Evolutionary conservation across 2,329 filamentous ascomycete species (phyloP).

Genomic region (Neurospora crassa): DNA sequence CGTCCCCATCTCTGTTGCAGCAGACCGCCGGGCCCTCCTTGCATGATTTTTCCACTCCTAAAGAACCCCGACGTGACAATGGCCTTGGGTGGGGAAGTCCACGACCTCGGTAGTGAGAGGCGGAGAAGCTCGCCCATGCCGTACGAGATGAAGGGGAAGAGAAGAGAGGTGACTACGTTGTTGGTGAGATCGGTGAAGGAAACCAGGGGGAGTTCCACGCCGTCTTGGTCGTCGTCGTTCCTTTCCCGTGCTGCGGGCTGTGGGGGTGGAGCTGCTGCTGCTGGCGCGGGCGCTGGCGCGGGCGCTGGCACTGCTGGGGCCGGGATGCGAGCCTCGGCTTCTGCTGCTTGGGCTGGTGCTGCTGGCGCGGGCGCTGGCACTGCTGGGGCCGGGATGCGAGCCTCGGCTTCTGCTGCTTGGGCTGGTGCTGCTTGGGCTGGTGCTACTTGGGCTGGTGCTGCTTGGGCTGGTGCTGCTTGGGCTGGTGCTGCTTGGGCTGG

Average conservation of each 20-base stretch:
- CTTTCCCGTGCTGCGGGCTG: conserved; percentile 8
- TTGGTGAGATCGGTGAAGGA: conserved; percentile 35
- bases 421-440: neutral
- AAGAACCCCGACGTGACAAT: conserved; percentile 4
- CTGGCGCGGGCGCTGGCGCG: too few species aligned
- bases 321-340: neutral
- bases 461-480: conserved; percentile 3
- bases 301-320: conserved; percentile 4
- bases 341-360: neutral
- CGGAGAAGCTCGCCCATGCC: conserved; percentile 69
- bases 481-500: neutral
- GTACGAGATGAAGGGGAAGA: conserved; percentile 75
- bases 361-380: neutral
- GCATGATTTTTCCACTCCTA: neutral
- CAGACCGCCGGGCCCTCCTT: conserved; percentile 42
- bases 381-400: conserved; percentile 7
- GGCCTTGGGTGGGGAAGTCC: conserved; percentile 40
- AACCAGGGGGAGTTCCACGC: conserved; percentile 16
- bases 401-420: neutral
- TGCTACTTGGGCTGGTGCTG: neutral
- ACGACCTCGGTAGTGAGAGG: conserved; percentile 54
- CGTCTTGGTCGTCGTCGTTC: conserved; percentile 18
- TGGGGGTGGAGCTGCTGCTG: conserved; percentile 3
- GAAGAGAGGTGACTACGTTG: conserved; percentile 45
- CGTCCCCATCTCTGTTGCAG: conserved; percentile 81